Percentiles rank a stretch among this genome's conserved stretches.
Conservation (phyloP, 192 early-diverging fungal species). For the Coemansia sp. region DNA sequence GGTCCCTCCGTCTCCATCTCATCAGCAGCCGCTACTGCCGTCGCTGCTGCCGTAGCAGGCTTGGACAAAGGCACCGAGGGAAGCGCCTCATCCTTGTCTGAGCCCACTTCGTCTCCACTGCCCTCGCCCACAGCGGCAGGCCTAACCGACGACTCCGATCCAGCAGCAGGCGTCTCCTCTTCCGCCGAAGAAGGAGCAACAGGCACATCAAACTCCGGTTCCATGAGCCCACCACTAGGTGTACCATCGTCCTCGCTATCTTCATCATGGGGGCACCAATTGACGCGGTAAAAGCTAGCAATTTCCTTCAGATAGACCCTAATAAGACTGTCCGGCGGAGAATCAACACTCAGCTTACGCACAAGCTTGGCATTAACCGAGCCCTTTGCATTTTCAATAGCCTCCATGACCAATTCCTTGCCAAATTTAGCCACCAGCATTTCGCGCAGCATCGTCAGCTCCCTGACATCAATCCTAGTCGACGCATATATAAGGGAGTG, state of each 20-base stretch:
- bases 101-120: not conserved
- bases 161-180: not conserved
- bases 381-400: slow-evolving; percentile 72
- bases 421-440: slow-evolving; percentile 82
- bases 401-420: slow-evolving; percentile 70
- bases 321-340: slow-evolving; percentile 79
- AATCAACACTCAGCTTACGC: slow-evolving; percentile 73
- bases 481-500: slow-evolving; percentile 91
- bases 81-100: slow-evolving; percentile 1
- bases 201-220: not conserved
- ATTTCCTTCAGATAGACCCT: slow-evolving; percentile 87
- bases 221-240: slow-evolving; percentile 20
- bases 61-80: not conserved
- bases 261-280: slow-evolving; percentile 61
- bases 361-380: slow-evolving; percentile 74
- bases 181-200: not conserved
- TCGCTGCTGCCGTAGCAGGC: not conserved
- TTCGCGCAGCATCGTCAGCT: slow-evolving; percentile 73
- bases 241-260: slow-evolving; percentile 31
- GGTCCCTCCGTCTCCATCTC: not conserved
- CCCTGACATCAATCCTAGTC: slow-evolving; percentile 79
- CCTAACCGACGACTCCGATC: not conserved
- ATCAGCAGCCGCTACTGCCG: not conserved
- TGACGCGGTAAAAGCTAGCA: slow-evolving; percentile 74
- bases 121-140: not conserved